Evolutionary conservation across 805 yeast genomes (phyloP), one percentile per base, ranked within the genome.

Genomic region (Barnettozyma sucrosica): DNA sequence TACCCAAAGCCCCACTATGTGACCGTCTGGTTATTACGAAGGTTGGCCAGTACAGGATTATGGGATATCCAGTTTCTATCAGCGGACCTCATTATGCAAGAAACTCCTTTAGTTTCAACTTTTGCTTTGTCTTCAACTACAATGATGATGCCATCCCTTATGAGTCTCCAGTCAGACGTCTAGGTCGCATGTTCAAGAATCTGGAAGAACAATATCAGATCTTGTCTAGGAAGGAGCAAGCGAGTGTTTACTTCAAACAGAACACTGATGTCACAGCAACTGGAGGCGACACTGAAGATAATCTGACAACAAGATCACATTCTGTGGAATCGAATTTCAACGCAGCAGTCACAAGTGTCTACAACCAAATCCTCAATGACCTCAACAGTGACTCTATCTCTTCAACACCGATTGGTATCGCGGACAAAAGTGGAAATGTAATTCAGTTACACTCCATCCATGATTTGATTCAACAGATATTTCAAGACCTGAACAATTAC

Each of bases 1-100:
- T 93, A 24, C 99, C 99, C 1, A 93, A 93, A 59, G 90, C 96
- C 0, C 88, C 84, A 41, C 71, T 93, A 21, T 93, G 98, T 64
- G 88, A 92, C 63, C 75, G 84, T 50, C 72, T 92, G 36, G 75
- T 95, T 20, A 78, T 93, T 1, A 72, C 89, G 56, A 81, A 86
- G 53, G 79, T 83, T 53, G 83, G 80, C 30, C 75, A 79, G 40
- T 86, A 78, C 61, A 70, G 88, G 49, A 78, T 95, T 1, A 76
- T 87, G 18, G 96, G 97, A 13, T 89, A 80, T 60, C 99, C 99
- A 0, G 95, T 92, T 1, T 82, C 84, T 51, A 81, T 93, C 8
- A 79, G 79, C 48, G 85, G 83, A 23, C 63, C 81, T 7, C 77
- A 77, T 48, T 93, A 93, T 64, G 86, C 92, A 2, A 77, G 99